A percentile compares a stretch with the other conserved stretches of the same genome.
Evolutionary conservation across 1,139 yeast species (phyloP).

Genomic region (Trichomonascaceae sp.): DNA sequence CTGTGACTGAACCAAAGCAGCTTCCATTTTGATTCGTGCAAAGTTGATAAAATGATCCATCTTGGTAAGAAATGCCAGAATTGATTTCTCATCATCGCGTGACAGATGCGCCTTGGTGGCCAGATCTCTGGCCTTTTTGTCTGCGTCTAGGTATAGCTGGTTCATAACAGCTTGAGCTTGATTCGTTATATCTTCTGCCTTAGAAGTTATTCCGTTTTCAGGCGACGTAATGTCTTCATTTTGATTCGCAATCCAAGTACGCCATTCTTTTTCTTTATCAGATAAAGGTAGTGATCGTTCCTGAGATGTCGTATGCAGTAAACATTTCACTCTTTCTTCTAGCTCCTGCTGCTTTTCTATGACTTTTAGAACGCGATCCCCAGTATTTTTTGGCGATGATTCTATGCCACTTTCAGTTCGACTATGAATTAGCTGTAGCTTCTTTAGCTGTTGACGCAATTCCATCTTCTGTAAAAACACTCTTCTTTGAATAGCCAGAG

Average conservation of each 20-base stretch:
- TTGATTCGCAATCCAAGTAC: constrained; percentile 36
- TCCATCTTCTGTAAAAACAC: constrained; percentile 32
- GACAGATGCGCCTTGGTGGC: neutral
- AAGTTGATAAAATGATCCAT: constrained; percentile 1
- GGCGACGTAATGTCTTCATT: constrained; percentile 16
- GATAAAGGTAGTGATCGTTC: constrained; percentile 32
- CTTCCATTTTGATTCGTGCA: constrained; percentile 2
- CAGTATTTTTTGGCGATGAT: constrained; percentile 21
- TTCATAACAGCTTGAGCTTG: constrained; percentile 3
- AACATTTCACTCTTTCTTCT: constrained; percentile 29
- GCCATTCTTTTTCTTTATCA: constrained; percentile 41
- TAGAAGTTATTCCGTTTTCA: neutral
- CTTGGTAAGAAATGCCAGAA: constrained; percentile 1
- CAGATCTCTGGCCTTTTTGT: neutral
- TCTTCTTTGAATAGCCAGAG: constrained; percentile 30
- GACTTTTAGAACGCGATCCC: constrained; percentile 11
- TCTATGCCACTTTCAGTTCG: constrained; percentile 15
- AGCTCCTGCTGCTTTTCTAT: constrained; percentile 31
- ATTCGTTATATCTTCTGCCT: neutral
- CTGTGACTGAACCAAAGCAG: neutral
- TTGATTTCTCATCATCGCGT: neutral
- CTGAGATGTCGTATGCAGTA: constrained; percentile 28
- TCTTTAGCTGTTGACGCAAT: constrained; percentile 36
- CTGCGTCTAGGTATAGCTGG: constrained; percentile 12
- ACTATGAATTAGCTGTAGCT: constrained; percentile 13